Evolutionary conservation across 176 grass and related monocot species (phyloP).

Genomic region (Oryza longistaminata): DNA sequence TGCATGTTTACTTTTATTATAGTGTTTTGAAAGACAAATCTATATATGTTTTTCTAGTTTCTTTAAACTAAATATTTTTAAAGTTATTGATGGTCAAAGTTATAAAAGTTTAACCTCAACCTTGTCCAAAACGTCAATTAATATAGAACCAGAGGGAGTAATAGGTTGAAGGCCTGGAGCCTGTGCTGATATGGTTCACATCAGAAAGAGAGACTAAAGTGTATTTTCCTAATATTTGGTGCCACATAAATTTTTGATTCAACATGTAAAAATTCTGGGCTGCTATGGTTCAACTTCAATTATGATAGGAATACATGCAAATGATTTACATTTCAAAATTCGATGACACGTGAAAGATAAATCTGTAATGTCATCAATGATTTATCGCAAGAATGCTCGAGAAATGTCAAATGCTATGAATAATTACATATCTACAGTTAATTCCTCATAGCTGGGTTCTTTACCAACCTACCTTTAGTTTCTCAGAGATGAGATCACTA

Average conservation of each 20-base stretch:
- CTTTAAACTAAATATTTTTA: no score
- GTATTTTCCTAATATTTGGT: background rate
- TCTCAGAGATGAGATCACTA: conserved; percentile 56
- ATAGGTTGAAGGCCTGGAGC: background rate
- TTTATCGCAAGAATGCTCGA: background rate
- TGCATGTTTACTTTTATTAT: no score
- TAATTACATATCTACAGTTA: conserved; percentile 70
- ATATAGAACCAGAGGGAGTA: no score
- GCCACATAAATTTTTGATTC: background rate
- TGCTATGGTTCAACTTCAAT: background rate
- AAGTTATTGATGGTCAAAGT: no score
- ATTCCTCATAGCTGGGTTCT: conserved; percentile 59
- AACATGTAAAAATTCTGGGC: background rate
- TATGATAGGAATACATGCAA: background rate
- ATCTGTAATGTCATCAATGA: background rate
- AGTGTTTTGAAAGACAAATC: no score
- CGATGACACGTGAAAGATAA: background rate
- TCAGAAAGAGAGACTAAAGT: conserved; percentile 13
- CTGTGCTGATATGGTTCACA: background rate
- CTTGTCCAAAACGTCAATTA: no score
- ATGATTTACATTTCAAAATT: conserved; percentile 9
- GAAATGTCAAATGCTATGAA: conserved; percentile 21
- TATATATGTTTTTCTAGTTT: no score
- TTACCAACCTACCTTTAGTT: conserved; percentile 82
- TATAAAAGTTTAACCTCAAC: no score